A percentile compares a stretch with the other conserved stretches of the same genome.
Evolutionary conservation across 805 yeast species (phyloP).

Genomic region (Metschnikowia orientalis): DNA sequence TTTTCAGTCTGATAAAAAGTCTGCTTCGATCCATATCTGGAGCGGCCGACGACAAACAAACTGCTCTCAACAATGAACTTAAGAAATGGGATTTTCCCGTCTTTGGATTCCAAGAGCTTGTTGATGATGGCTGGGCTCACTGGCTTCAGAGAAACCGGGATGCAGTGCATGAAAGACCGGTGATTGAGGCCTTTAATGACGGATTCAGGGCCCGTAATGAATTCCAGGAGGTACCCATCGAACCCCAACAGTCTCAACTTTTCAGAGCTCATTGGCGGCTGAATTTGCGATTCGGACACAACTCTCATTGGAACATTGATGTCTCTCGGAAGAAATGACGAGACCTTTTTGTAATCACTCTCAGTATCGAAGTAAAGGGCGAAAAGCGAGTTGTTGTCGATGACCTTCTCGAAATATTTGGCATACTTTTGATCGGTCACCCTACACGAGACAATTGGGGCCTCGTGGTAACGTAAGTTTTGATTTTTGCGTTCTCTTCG

Average conservation of each 20-base stretch:
- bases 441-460: conserved; percentile 65
- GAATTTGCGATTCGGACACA: conserved; percentile 15
- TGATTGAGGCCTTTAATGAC: conserved; percentile 72
- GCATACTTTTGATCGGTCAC: conserved; percentile 49
- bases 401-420: conserved; percentile 51
- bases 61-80: conserved; percentile 60
- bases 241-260: conserved; percentile 55
- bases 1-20: conserved; percentile 40
- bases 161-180: conserved; percentile 40
- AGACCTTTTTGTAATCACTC: conserved; percentile 44
- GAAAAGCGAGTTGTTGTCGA: conserved; percentile 49
- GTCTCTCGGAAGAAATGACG: conserved; percentile 32
- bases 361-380: conserved; percentile 61
- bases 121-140: conserved; percentile 38
- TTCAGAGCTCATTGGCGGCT: conserved; percentile 21
- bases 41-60: conserved; percentile 47
- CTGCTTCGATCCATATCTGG: conserved; percentile 62
- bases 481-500: conserved; percentile 30
- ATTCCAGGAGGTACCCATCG: conserved; percentile 74
- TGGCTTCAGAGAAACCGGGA: conserved; percentile 59
- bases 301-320: conserved; percentile 59
- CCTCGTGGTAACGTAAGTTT: conserved; percentile 55
- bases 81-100: conserved; percentile 45
- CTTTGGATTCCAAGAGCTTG: conserved; percentile 24
- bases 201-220: conserved; percentile 63